Base-by-base conservation (phyloP, 2,329 filamentous ascomycete species). In the Microsporum ferrugineum region DNA sequence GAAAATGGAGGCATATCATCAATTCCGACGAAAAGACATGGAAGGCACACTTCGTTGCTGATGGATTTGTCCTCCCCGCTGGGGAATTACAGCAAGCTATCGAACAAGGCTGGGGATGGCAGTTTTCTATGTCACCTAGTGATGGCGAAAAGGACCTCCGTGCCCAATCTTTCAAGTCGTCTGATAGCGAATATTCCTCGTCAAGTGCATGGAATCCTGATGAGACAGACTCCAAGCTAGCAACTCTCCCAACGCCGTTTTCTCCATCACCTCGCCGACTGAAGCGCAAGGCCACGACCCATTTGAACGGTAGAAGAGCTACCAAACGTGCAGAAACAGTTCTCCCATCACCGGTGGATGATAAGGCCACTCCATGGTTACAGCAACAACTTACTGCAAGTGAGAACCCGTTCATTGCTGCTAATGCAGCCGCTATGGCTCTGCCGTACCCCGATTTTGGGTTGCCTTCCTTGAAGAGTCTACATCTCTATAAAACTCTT, bases 71-170 rank as follows among this genome's bases (percentile, higher is more conserved):
- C 33, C 78, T 99, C 1, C 86, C 90, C 0, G 79, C 86, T 0
- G 89, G 89, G 17, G 94, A 99, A 73, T 79, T 99, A 29, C 85
- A 89, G 65, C 86, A 87, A 67, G 91, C 94, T 34, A 91, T 97
- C 60, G 79, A 80, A 47, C 89, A 97, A 77, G 94, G 94, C 12
- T 99, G 94, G 94, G 94, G 91, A 12, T 99, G 94, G 91, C 94
- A 99, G 71, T 89, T 92, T 70, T 89, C 91, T 0, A 82, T 84
- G 60, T 88, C 88, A 0, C 74, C 80, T 2, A 83, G 88, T 59
- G 89, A 88, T 29, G 89, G 82, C 60, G 94, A 99, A 73, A 82
- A 84, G 62, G 91, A 99, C 70, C 75, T 96, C 57, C 89, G 88
- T 72, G 74, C 80, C 71, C 64, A 78, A 75, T 58, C 72, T 6